phyloP scores from a whole-genome alignment of 441 rosid genomes.

The Mallotus repandus region DNA sequence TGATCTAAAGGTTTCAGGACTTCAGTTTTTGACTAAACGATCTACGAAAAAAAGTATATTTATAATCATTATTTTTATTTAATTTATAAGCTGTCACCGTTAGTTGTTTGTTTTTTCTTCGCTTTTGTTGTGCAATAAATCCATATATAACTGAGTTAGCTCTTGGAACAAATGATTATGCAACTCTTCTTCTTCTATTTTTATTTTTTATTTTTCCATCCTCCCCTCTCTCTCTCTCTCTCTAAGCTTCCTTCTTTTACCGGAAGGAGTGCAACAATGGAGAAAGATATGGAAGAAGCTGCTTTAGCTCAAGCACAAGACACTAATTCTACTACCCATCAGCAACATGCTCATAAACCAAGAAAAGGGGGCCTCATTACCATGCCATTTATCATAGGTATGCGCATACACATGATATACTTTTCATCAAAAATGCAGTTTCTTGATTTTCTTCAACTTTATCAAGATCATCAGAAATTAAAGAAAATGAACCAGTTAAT shows the following conservation, averaged over 20 bases:
- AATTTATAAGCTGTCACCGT: conserved; percentile 7
- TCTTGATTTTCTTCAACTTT: not conserved
- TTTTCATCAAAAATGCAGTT: not conserved
- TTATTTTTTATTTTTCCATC: not conserved
- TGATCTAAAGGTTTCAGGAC: too few species aligned
- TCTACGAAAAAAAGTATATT: too few species aligned
- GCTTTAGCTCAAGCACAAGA: conserved; percentile 33
- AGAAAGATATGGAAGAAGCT: conserved; percentile 40
- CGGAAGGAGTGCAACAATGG: conserved; percentile 26
- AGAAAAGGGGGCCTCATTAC: conserved; percentile 76
- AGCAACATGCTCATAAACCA: conserved; percentile 18
- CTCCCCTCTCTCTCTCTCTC: conserved; percentile 8
- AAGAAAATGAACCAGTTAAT: not conserved
- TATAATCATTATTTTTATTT: not conserved
- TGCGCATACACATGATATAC: not conserved
- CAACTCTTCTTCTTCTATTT: not conserved
- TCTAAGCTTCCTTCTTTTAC: conserved; percentile 3
- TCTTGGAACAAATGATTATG: conserved; percentile 28
- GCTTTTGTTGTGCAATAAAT: conserved; percentile 3
- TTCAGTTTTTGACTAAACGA: too few species aligned
- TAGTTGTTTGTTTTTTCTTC: not conserved
- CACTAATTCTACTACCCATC: conserved; percentile 4
- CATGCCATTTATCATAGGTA: conserved; percentile 87
- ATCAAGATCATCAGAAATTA: not conserved
- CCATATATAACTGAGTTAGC: conserved; percentile 22